These are phyloP conservation scores for Diplodia scrobiculata DNA, from an alignment of 2,329 filamentous ascomycete genomes.

Conservation along the genomic window DNA sequence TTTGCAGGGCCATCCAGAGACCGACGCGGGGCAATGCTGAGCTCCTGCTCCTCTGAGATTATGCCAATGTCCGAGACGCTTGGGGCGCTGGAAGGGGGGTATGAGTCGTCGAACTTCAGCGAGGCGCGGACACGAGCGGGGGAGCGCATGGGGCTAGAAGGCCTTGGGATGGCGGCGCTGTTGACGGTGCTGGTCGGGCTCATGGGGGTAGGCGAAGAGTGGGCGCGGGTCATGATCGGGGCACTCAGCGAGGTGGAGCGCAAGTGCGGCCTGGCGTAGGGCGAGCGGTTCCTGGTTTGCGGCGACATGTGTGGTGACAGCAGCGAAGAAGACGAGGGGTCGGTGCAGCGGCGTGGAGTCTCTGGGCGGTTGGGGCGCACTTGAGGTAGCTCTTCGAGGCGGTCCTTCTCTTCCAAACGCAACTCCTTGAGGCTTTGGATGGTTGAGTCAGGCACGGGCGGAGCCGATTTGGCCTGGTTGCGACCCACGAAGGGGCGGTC, in stretches of 20 bases:
- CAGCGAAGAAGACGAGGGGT: constrained; percentile 40
- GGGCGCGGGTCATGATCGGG: constrained; percentile 52
- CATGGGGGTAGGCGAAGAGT: constrained; percentile 51
- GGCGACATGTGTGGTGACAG: constrained; percentile 37
- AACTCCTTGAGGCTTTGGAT: constrained; percentile 22
- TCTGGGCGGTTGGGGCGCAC: constrained; percentile 35
- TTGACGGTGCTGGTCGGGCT: constrained; percentile 39
- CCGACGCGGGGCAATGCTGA: constrained; percentile 46
- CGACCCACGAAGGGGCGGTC: constrained; percentile 5
- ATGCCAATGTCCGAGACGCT: constrained; percentile 45
- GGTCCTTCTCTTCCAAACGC: constrained; percentile 22
- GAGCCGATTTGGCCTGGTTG: constrained; percentile 20
- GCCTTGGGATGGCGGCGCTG: constrained; percentile 42
- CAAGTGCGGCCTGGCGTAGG: constrained; percentile 51
- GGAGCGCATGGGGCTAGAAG: constrained; percentile 47
- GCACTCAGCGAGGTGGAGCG: constrained; percentile 51
- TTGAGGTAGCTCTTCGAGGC: constrained; percentile 20
- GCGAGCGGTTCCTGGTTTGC: constrained; percentile 51
- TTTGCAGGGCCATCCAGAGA: constrained; percentile 28
- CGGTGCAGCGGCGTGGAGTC: constrained; percentile 45
- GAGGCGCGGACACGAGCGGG: constrained; percentile 50
- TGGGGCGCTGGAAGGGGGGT: constrained; percentile 26
- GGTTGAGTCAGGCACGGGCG: constrained; percentile 18
- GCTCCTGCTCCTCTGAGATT: constrained; percentile 55
- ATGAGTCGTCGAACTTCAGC: constrained; percentile 39